Conservation (phyloP, 2,329 filamentous ascomycete species). For the Coniochaeta sp. region DNA sequence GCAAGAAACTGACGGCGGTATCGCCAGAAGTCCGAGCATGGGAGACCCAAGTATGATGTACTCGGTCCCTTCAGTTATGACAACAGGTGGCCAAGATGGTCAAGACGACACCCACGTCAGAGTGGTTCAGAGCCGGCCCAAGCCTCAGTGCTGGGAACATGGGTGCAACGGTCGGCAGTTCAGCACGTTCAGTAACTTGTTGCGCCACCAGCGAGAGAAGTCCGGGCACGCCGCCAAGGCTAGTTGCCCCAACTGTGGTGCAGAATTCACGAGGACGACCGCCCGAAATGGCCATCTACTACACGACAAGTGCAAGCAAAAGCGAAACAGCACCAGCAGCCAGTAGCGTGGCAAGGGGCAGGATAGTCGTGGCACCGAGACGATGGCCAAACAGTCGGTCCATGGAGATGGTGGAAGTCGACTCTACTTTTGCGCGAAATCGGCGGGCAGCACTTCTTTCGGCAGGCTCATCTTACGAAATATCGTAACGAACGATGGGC, state of each 20-base stretch:
- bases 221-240: constrained; percentile 86
- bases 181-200: constrained; percentile 90
- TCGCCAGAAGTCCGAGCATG: constrained; percentile 10
- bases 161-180: constrained; percentile 94
- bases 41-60: constrained; percentile 21
- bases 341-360: constrained; percentile 1
- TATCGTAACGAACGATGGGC: background rate
- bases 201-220: constrained; percentile 90
- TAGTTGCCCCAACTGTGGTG: constrained; percentile 82
- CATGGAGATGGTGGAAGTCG: background rate
- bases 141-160: constrained; percentile 95
- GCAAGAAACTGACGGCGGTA: constrained; percentile 3
- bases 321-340: constrained; percentile 32
- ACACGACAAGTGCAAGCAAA: constrained; percentile 89
- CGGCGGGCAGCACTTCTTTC: background rate
- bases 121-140: constrained; percentile 72
- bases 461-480: background rate
- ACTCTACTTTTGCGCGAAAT: background rate
- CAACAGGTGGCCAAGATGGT: constrained; percentile 22
- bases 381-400: constrained; percentile 4
- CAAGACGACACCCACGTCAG: constrained; percentile 40
- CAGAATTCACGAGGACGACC: constrained; percentile 83
- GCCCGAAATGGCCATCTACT: constrained; percentile 79
- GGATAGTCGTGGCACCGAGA: background rate
- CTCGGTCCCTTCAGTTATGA: constrained; percentile 18